Conservation (phyloP, 352 stramenopile species). For the Pythium grandisporangium region DNA sequence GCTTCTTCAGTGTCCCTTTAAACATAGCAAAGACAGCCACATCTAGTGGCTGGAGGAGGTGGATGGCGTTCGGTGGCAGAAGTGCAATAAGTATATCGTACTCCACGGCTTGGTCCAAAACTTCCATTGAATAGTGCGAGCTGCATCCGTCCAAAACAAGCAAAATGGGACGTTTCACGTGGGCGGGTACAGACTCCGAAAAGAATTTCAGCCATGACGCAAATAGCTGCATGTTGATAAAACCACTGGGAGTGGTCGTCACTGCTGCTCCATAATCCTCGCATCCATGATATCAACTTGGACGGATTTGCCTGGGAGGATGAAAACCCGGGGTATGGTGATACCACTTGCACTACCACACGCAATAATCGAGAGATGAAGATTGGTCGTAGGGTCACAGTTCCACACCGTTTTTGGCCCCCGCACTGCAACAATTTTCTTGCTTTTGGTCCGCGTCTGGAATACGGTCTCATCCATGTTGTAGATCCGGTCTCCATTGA, state of each 20-base stretch:
- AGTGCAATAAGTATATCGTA: constrained; percentile 5
- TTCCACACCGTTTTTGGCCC: constrained; percentile 18
- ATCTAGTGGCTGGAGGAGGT: constrained; percentile 13
- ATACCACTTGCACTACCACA: constrained; percentile 9
- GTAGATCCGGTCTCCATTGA: constrained; percentile 5
- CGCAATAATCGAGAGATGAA: constrained; percentile 19
- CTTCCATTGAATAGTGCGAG: constrained; percentile 6
- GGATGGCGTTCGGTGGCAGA: constrained; percentile 8
- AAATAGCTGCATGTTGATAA: constrained; percentile 8
- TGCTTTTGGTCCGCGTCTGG: constrained; percentile 1
- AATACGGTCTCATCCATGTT: constrained; percentile 23
- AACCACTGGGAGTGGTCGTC: constrained; percentile 9
- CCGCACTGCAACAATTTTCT: constrained; percentile 8
- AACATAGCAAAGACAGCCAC: constrained; percentile 12
- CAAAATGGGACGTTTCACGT: background rate
- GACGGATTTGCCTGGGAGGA: constrained; percentile 9
- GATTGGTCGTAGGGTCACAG: constrained; percentile 3
- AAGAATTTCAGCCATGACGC: constrained; percentile 2
- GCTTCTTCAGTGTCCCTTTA: constrained; percentile 7
- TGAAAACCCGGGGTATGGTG: constrained; percentile 7
- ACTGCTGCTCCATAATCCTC: background rate
- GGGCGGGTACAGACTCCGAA: background rate
- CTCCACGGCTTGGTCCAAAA: background rate
- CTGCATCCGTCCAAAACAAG: constrained; percentile 7
- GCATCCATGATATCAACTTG: background rate